These are phyloP conservation scores for Scedosporium minutisporum DNA, from an alignment of 2,329 filamentous ascomycete species.

Conservation along the genomic window DNA sequence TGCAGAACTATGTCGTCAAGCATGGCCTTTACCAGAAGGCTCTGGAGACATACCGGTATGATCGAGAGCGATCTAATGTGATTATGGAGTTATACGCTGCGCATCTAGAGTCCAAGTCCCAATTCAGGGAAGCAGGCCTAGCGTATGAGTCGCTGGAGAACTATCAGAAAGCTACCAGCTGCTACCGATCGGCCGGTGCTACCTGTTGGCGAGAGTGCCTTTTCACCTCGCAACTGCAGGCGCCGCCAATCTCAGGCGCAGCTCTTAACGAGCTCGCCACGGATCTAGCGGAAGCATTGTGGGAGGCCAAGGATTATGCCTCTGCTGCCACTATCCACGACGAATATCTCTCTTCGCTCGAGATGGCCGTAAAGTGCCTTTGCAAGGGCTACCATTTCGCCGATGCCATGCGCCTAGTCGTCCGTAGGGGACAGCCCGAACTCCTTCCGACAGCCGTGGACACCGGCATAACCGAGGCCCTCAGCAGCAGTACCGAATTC, in stretches of 20 bases:
- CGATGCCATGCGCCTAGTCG: slow-evolving; percentile 74
- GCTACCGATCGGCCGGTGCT: slow-evolving; percentile 71
- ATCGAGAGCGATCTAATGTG: slow-evolving; percentile 51
- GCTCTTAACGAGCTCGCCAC: slow-evolving; percentile 61
- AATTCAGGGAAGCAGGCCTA: slow-evolving; percentile 78
- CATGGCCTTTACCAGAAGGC: slow-evolving; percentile 72
- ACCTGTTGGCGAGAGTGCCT: slow-evolving; percentile 84
- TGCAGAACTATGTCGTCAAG: slow-evolving; percentile 67
- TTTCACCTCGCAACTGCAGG: slow-evolving; percentile 61
- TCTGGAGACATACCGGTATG: slow-evolving; percentile 76
- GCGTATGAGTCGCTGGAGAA: slow-evolving; percentile 80
- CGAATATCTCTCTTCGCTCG: slow-evolving; percentile 68
- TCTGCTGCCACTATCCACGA: slow-evolving; percentile 70
- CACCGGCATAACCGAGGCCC: slow-evolving; percentile 66
- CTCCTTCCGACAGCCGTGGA: slow-evolving; percentile 66
- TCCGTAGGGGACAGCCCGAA: slow-evolving; percentile 47
- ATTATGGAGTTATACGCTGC: slow-evolving; percentile 73
- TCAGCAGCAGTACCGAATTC: slow-evolving; percentile 77
- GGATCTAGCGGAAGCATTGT: slow-evolving; percentile 66
- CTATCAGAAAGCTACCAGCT: slow-evolving; percentile 64
- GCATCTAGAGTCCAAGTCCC: slow-evolving; percentile 63
- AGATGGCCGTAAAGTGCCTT: slow-evolving; percentile 61
- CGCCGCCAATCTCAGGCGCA: slow-evolving; percentile 46
- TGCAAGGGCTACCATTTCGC: slow-evolving; percentile 84
- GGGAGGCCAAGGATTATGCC: slow-evolving; percentile 75